phyloP scores from a whole-genome alignment of 164 flowering plant genomes.

The Vitis cinerea region DNA sequence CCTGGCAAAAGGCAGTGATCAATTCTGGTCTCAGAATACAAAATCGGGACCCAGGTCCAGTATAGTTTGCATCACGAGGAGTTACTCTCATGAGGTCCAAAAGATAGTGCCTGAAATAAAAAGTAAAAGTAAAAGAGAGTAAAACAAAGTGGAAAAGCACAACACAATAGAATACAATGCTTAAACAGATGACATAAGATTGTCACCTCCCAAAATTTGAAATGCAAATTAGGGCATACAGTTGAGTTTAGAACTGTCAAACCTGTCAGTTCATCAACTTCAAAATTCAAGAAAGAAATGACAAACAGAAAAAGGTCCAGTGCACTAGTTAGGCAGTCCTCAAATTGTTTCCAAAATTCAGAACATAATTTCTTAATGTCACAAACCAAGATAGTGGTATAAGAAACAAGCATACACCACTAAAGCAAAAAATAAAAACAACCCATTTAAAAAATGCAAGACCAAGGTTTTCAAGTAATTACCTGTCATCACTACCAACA shows the following conservation, averaged over 20 bases:
- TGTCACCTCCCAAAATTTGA: too few species aligned
- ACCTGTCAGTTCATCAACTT: too few species aligned
- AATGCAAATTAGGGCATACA: too few species aligned
- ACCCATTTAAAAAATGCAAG: not conserved
- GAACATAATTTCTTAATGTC: too few species aligned
- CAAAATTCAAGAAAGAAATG: not conserved
- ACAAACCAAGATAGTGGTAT: not conserved
- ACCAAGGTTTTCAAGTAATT: not conserved
- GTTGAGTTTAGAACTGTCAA: too few species aligned
- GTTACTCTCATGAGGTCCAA: slow-evolving; percentile 98
- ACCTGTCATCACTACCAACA: slow-evolving; percentile 99
- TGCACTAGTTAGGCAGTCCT: too few species aligned
- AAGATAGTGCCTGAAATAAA: slow-evolving; percentile 81
- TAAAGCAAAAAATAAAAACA: not conserved
- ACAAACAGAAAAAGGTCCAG: not conserved
- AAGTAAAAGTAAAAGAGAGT: not conserved
- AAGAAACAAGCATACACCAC: not conserved
- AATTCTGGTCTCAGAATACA: slow-evolving; percentile 93
- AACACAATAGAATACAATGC: not conserved
- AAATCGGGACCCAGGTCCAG: slow-evolving; percentile 79
- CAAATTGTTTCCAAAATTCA: too few species aligned
- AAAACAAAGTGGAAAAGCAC: not conserved
- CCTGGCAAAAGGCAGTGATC: slow-evolving; percentile 80
- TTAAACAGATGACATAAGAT: not conserved
- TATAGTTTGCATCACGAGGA: slow-evolving; percentile 96